Conservation (phyloP, 1,139 yeast genomes). For the Candida neerlandica region DNA sequence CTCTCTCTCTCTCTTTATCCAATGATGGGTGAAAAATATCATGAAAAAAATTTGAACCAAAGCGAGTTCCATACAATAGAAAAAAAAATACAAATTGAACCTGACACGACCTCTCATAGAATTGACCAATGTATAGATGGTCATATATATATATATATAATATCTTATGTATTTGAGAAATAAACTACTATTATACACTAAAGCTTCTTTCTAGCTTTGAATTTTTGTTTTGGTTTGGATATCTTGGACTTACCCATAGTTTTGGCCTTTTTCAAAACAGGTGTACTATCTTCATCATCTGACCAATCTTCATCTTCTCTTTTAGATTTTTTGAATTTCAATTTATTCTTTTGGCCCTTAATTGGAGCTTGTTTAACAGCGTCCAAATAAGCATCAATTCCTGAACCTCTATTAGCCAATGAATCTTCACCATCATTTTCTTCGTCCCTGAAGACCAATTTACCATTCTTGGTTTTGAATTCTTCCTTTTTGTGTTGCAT, state of each 20-base stretch:
- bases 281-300: conserved; percentile 43
- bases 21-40: neutral
- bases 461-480: conserved; percentile 58
- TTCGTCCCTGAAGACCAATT: conserved; percentile 49
- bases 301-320: conserved; percentile 56
- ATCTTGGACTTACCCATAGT: conserved; percentile 27
- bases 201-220: conserved; percentile 62
- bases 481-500: conserved; percentile 48
- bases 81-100: neutral
- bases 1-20: too few species aligned
- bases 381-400: conserved; percentile 88
- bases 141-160: neutral
- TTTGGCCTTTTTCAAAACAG: conserved; percentile 18
- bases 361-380: conserved; percentile 93
- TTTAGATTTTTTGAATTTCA: conserved; percentile 75
- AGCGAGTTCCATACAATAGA: too few species aligned
- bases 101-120: neutral
- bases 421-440: conserved; percentile 53
- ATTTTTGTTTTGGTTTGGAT: conserved; percentile 49
- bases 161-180: too few species aligned
- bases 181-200: neutral
- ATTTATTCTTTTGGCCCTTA: conserved; percentile 87
- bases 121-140: neutral
- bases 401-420: conserved; percentile 49
- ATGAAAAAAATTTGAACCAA: neutral